A percentile compares a stretch with the other conserved stretches of the same genome.
phyloP scores from a whole-genome alignment of 2,329 filamentous ascomycete genomes.

The Corinectria fuckeliana region DNA sequence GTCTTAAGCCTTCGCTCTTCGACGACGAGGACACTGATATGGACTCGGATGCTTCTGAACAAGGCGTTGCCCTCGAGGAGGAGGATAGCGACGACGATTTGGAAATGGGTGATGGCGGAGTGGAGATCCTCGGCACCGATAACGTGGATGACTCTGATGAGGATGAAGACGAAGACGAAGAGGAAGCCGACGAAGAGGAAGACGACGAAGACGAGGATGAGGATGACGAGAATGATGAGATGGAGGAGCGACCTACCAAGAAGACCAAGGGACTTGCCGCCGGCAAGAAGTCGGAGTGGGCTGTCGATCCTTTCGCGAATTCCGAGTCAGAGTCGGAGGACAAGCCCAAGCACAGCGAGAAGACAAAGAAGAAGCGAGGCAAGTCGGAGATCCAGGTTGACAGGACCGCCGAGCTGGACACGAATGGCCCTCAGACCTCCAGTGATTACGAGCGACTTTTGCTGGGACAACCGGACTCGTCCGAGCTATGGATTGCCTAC shows the following conservation, averaged over 20 bases:
- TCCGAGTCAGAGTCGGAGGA: constrained; percentile 58
- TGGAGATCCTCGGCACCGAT: constrained; percentile 55
- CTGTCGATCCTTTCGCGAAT: constrained; percentile 70
- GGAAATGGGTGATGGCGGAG: constrained; percentile 54
- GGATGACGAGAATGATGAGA: constrained; percentile 44
- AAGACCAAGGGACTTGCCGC: constrained; percentile 46
- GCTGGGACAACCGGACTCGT: constrained; percentile 91
- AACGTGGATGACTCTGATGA: constrained; percentile 51
- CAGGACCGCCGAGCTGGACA: constrained; percentile 89
- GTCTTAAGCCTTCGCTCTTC: constrained; percentile 92
- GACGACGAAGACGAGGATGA: constrained; percentile 45
- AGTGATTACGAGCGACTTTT: constrained; percentile 94
- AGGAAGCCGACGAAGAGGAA: constrained; percentile 53
- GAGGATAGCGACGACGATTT: constrained; percentile 58
- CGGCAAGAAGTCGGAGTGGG: constrained; percentile 90
- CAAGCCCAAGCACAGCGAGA: constrained; percentile 43
- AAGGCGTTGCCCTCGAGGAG: constrained; percentile 52
- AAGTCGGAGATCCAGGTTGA: constrained; percentile 84
- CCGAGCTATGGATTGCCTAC: constrained; percentile 91
- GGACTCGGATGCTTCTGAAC: constrained; percentile 53
- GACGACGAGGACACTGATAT: constrained; percentile 65
- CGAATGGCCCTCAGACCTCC: constrained; percentile 84
- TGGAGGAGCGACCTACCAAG: constrained; percentile 48
- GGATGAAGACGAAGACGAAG: constrained; percentile 42
- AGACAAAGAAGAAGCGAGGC: constrained; percentile 67